Evolutionary conservation across 495 filamentous ascomycete genomes (phyloP), one percentile per base, ranked within the genome.

Genomic region (Penicillium bialowiezense): DNA sequence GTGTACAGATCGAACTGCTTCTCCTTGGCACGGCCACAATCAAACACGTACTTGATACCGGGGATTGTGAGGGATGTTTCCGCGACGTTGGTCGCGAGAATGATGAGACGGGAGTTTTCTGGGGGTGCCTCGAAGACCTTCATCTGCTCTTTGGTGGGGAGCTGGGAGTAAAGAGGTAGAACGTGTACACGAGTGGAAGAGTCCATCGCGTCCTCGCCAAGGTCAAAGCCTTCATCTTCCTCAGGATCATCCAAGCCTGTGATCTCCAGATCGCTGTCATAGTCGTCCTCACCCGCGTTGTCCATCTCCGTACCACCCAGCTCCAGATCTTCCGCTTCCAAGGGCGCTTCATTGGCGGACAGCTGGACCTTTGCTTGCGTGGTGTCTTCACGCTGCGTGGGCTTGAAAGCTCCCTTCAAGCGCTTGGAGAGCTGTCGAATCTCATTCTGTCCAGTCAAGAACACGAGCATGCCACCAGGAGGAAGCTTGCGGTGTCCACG

Each of bases 1-100:
- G 87, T 97, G 17, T 77, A 69, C 12, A 80, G 73, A 57, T 97
- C 85, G 59, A 90, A 97, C 40, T 84, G 87, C 48, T 91, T 87
- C 62, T 96, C 91, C 65, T 99, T 99, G 2, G 87, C 82, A 33
- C 95, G 79, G 24, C 95, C 95, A 58, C 86, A 86, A 67, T 99
- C 95, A 52, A 99, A 96, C 13, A 99, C 95, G 60, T 97, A 99
- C 44, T 88, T 81, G 50, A 96, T 92, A 14, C 90, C 90, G 3
- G 95, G 95, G 35, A 99, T 99, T 0, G 95, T 99, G 48, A 99
- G 74, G 77, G 86, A 90, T 3, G 95, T 99, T 65, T 99, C 95
- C 0, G 95, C 95, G 18, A 99, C 89, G 64, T 99, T 99, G 17
- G 95, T 99, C 0, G 95, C 91, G 17, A 99, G 70, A 14, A 99